Percentiles rank a stretch among this genome's conserved stretches.
Evolutionary conservation across 2,329 filamentous ascomycete genomes (phyloP).

Genomic region (Colletotrichum gloeosporioides): DNA sequence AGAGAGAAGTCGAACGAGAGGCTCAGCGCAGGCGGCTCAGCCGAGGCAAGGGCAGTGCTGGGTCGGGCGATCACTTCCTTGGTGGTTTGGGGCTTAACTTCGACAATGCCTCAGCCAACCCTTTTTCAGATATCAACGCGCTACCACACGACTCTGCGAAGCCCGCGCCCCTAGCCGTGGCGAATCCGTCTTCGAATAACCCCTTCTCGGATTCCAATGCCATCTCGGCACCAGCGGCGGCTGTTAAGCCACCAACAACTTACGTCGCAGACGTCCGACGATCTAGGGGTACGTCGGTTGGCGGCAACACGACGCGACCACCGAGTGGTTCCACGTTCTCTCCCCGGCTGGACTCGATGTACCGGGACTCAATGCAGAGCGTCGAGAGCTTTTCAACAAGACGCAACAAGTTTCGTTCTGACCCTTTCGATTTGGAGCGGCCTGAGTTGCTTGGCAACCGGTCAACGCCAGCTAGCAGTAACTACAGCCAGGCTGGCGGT

Average conservation of each 20-base stretch:
- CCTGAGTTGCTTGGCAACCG: conserved; percentile 47
- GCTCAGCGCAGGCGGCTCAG: conserved; percentile 38
- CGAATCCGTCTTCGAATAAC: conserved; percentile 33
- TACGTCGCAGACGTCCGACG: conserved; percentile 55
- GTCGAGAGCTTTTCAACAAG: conserved; percentile 49
- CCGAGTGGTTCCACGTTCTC: conserved; percentile 28
- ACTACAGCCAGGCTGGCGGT: conserved; percentile 28
- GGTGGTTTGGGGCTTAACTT: conserved; percentile 43
- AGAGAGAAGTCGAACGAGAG: conserved; percentile 42
- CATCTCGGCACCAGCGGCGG: conserved; percentile 30
- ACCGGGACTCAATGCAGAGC: conserved; percentile 45
- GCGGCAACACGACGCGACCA: conserved; percentile 28
- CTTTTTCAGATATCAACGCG: conserved; percentile 55
- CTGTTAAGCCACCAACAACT: conserved; percentile 38
- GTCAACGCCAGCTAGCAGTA: conserved; percentile 35
- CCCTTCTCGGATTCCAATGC: conserved; percentile 58
- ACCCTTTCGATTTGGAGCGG: conserved; percentile 69
- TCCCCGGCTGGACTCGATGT: conserved; percentile 40
- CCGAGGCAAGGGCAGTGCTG: conserved; percentile 35
- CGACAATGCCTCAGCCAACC: conserved; percentile 37
- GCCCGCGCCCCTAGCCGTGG: conserved; percentile 39
- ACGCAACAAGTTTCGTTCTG: conserved; percentile 65
- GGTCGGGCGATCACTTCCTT: conserved; percentile 43
- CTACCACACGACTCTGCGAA: conserved; percentile 43
- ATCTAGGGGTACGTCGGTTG: conserved; percentile 53